Evolutionary conservation across 371 early-diverging fungal genomes (phyloP).

Genomic region (Circinella minor): DNA sequence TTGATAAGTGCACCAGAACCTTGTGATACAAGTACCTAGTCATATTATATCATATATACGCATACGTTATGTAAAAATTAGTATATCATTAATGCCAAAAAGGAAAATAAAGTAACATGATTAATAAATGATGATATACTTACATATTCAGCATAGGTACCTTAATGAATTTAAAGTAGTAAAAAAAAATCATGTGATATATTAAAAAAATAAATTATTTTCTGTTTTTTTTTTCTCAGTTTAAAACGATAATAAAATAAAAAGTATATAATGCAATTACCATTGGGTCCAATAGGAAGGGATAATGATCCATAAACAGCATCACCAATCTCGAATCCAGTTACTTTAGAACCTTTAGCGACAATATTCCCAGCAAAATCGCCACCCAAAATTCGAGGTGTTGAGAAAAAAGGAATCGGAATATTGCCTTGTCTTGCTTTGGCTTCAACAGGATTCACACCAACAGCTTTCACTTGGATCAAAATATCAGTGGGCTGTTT

Average conservation of each 20-base stretch:
- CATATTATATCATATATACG: neutral
- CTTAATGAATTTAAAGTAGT: neutral
- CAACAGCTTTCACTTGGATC: conserved; percentile 58
- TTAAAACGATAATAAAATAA: neutral
- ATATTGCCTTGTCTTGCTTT: conserved; percentile 46
- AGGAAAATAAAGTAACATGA: neutral
- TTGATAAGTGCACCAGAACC: conserved; percentile 37
- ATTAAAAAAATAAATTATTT: neutral
- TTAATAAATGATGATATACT: neutral
- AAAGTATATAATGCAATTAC: neutral
- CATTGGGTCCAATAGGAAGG: conserved; percentile 18
- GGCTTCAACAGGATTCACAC: conserved; percentile 68
- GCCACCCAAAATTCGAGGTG: conserved; percentile 37
- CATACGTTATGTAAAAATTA: neutral
- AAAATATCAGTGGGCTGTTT: conserved; percentile 46
- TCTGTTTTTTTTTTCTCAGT: neutral
- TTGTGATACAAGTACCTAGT: conserved; percentile 18
- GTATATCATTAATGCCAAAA: neutral
- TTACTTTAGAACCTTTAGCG: conserved; percentile 41
- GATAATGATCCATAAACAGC: conserved; percentile 52
- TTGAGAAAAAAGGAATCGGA: neutral
- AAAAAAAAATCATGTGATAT: neutral
- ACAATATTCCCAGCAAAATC: conserved; percentile 55
- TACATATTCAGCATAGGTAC: conserved; percentile 57
- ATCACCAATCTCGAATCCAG: conserved; percentile 50